phyloP scores from a whole-genome alignment of 306 rosid genomes.

The Cyamopsis tetragonoloba region DNA sequence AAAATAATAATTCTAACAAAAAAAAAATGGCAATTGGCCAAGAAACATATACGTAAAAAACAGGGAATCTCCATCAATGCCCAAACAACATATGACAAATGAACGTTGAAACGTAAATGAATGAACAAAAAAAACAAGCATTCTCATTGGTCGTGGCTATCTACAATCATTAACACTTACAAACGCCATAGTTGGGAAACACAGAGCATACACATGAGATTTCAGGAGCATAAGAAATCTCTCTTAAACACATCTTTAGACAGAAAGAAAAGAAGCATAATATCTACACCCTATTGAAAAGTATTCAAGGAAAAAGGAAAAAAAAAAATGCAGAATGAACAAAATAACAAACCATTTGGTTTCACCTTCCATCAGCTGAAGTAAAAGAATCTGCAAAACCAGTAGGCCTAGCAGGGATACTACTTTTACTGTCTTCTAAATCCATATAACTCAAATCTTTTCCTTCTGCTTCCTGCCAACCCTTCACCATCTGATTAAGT shows the following conservation, averaged over 20 bases:
- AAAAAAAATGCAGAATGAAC: constrained; percentile 4
- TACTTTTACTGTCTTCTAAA: constrained; percentile 84
- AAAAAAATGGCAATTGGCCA: background rate
- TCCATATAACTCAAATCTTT: constrained; percentile 63
- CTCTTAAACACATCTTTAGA: constrained; percentile 30
- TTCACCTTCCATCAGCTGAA: constrained; percentile 90
- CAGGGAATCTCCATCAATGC: background rate
- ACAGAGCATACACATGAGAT: constrained; percentile 39
- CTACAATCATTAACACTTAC: constrained; percentile 45
- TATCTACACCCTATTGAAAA: constrained; percentile 52
- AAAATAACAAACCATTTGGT: constrained; percentile 33
- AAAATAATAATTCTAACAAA: background rate
- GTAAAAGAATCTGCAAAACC: constrained; percentile 97
- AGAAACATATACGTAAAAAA: background rate
- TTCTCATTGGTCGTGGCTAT: constrained; percentile 42
- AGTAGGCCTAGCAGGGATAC: constrained; percentile 91
- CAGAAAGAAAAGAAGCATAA: constrained; percentile 33
- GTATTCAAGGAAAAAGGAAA: background rate
- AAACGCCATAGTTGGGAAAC: constrained; percentile 33
- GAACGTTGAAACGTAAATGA: constrained; percentile 15
- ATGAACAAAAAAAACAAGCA: constrained; percentile 38
- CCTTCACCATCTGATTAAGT: constrained; percentile 96
- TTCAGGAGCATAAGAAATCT: constrained; percentile 44
- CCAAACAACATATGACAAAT: constrained; percentile 12
- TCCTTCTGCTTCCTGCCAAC: constrained; percentile 96